These are phyloP conservation scores for Cetraspora pellucida DNA, from an alignment of 192 early-diverging fungal genomes.

Conservation along the genomic window DNA sequence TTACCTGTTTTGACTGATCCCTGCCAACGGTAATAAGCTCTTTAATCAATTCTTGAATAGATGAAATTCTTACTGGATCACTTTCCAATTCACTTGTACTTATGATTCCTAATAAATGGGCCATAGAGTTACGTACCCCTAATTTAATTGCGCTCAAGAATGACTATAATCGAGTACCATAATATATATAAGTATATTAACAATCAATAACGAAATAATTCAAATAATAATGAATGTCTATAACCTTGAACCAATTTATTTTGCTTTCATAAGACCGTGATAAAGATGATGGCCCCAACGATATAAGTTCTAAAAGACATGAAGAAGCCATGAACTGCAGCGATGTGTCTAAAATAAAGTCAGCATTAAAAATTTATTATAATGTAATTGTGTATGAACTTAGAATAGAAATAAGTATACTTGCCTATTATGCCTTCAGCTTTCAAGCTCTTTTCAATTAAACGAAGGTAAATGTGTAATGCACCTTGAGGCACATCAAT, in stretches of 20 bases:
- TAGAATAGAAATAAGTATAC: not conserved
- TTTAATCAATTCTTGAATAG: constrained; percentile 47
- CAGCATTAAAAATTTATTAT: not conserved
- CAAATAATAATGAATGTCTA: not conserved
- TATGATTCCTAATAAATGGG: constrained; percentile 74
- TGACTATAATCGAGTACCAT: constrained; percentile 42
- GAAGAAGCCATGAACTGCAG: constrained; percentile 65
- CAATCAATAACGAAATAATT: not conserved
- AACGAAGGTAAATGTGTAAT: not conserved
- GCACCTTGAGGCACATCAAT: not conserved
- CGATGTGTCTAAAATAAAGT: constrained; percentile 49
- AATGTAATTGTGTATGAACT: not conserved
- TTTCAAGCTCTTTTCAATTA: not conserved
- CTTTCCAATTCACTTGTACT: constrained; percentile 57
- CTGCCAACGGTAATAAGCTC: constrained; percentile 41
- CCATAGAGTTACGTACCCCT: constrained; percentile 67
- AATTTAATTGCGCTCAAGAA: constrained; percentile 59
- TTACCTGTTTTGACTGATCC: constrained; percentile 53
- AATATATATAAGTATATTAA: not conserved
- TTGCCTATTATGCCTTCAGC: not conserved
- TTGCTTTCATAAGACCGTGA: constrained; percentile 53
- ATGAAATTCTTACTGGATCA: constrained; percentile 32
- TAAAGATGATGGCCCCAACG: constrained; percentile 62
- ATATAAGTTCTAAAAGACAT: constrained; percentile 72
- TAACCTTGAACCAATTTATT: constrained; percentile 51